Base-by-base conservation (phyloP, 768 basidiomycete species). In the Psilocybe cyanescens region DNA sequence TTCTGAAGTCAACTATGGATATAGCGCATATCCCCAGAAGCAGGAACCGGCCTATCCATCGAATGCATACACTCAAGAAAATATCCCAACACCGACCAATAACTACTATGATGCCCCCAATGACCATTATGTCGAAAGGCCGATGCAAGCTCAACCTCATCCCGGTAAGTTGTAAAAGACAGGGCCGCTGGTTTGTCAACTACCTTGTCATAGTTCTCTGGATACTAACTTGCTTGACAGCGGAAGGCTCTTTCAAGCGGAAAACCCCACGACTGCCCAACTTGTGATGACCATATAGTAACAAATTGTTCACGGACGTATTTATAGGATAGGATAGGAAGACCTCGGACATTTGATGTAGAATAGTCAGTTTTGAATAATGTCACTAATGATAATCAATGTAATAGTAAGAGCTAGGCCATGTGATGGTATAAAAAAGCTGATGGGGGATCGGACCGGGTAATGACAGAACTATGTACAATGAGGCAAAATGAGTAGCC, bases 191-290 rank as follows among this genome's bases (percentile, higher is more conserved):
- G 61, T 61, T 54, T 55, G 47, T 61, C 60, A 53, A 53, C 11
- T 17, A 35, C 12, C 53, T 19, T 44, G 33, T 59, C 24, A 5
- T 57, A 24, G 33, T 41, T 30, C 61, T 58, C 44, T 48, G 24
- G 44, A 33, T 47, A 39, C 55, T 65, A 33, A 61, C 50, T 33
- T 41, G 30, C 55, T 54, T 60, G 24, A 39, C 56, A 81, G 81
- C 79, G 56, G 79, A 82, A 68, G 78, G 77, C 17, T 79, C 78
- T 2, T 79, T 81, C 64, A 66, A 75, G 35, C 72, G 78, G 17
- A 81, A 81, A 67, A 78, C 79, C 1, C 81, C 81, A 37, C 73
- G 77, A 39, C 62, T 66, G 46, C 49, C 44, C n/a, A 54, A 55
- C 48, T 29, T 35, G 51, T 55, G 50, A 58, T 58, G 37, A 44